Base-by-base conservation (phyloP, 2,329 filamentous ascomycete genomes). In the Pseudogymnoascus sp. region DNA sequence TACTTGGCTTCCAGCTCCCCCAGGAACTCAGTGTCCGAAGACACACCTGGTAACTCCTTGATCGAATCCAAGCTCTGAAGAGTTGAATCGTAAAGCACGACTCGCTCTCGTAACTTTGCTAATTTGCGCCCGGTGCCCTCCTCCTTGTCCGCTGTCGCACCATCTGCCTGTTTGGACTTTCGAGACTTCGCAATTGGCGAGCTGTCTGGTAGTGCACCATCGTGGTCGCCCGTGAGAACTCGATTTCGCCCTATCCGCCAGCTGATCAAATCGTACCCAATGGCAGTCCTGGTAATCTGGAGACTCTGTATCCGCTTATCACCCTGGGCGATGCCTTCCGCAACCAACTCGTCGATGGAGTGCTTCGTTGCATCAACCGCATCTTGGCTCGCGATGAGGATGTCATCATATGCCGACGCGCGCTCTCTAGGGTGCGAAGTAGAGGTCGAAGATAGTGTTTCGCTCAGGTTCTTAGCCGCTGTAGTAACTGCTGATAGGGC, bases 211-310 rank as follows among this genome's bases (percentile, higher is more conserved):
- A 81, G 74, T 14, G 90, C 82, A 2, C 93, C 93, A 69, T 97
- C 93, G 62, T 89, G 81, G 6, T 83, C 78, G n/a, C 93, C 92
- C 60, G 91, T 90, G 65, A 99, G 78, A 0, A 96, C 88, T 61
- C 94, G 83, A 74, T 99, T 97, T 58, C 94, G 87, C 26, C 93
- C 93, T 66, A 97, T 90, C 73, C 94, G 84, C 92, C 92, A 97
- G 71, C 91, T 92, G 63, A 99, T 89, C 75, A 97, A 85, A 67
- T 91, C 90, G 74, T 96, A 97, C 74, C 94, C 96, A 63, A 97
- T 91, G 1, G 93, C 92, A 0, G 95, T 95, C 65, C 90, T 88
- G 3, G 92, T 96, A 63, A 99, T 89, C 68, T 96, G 92, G 52
- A 99, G 78, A 69, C 92, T 87, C 76, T 99, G 94, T 86, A 99